These are phyloP conservation scores for Boletus calvinii DNA, from an alignment of 1,284 basidiomycete species.

Conservation along the genomic window DNA sequence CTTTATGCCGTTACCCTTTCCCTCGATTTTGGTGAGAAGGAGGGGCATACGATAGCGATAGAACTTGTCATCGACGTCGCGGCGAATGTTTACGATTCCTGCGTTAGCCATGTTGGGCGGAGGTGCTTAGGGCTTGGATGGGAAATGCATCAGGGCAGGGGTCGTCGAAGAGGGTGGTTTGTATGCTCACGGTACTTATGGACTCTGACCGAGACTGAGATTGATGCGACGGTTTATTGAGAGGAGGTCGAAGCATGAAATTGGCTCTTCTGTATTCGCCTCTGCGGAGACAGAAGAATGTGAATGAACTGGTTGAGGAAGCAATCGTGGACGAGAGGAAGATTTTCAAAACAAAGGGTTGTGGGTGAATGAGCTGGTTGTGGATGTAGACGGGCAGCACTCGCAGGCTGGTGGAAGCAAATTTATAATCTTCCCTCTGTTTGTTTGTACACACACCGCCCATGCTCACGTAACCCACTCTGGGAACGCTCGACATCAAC, in stretches of 20 bases:
- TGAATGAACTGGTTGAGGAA: constrained; percentile 46
- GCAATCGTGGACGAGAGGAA: constrained; percentile 50
- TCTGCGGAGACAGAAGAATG: constrained; percentile 74
- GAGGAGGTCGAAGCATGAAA: constrained; percentile 88
- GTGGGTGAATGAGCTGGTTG: constrained; percentile 8
- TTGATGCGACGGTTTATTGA: constrained; percentile 64
- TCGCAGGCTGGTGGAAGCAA: constrained; percentile 10
- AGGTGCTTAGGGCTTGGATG: constrained; percentile 54
- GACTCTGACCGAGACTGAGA: constrained; percentile 56
- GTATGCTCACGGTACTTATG: constrained; percentile 54
- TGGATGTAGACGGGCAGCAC: constrained; percentile 6
- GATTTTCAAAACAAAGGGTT: neutral
- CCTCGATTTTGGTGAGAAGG: constrained; percentile 95
- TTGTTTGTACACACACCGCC: constrained; percentile 23
- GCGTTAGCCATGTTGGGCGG: constrained; percentile 81
- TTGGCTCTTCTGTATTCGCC: constrained; percentile 44
- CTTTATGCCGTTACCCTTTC: constrained; percentile 99
- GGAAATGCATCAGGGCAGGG: neutral
- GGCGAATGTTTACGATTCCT: constrained; percentile 93
- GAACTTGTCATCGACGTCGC: constrained; percentile 96
- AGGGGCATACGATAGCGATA: constrained; percentile 96
- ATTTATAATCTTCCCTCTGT: constrained; percentile 32
- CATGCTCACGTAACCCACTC: constrained; percentile 8
- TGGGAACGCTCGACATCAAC: too few species aligned
- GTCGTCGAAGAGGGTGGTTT: neutral